Conservation (phyloP, 169 alveolate species). For the Cryptosporidium muris region DNA sequence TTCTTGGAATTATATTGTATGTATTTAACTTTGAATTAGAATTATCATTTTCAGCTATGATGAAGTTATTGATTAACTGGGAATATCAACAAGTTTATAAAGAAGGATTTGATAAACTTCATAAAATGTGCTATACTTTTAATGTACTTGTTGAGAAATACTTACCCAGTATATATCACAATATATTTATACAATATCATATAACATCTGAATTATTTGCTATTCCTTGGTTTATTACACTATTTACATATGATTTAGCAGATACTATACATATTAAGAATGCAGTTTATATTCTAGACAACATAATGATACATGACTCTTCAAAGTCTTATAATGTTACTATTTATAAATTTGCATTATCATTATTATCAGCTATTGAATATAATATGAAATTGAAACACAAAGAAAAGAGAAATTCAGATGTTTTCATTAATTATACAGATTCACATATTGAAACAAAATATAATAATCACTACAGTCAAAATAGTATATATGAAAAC, state of each 20-base stretch:
- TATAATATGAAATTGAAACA: conserved; percentile 2
- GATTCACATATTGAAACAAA: too few relatives aligned
- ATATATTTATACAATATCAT: conserved; percentile 21
- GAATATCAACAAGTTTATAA: conserved; percentile 57
- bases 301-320: conserved; percentile 59
- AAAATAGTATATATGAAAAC: too few relatives aligned
- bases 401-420: background rate
- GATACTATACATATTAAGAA: conserved; percentile 42
- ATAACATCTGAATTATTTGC: conserved; percentile 67
- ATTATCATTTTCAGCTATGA: conserved; percentile 28
- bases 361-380: conserved; percentile 10
- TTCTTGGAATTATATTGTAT: conserved; percentile 37
- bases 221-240: conserved; percentile 63
- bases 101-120: conserved; percentile 27
- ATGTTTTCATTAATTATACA: background rate
- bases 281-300: conserved; percentile 36
- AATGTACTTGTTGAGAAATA: conserved; percentile 40
- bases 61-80: conserved; percentile 51
- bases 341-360: conserved; percentile 41
- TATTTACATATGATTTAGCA: conserved; percentile 63
- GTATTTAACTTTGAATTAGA: conserved; percentile 44
- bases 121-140: conserved; percentile 52
- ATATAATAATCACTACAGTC: too few relatives aligned
- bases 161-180: conserved; percentile 22
- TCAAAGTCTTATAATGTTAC: conserved; percentile 4